A percentile compares a stretch with the other conserved stretches of the same genome.
Conservation (phyloP, 176 grass and related monocot species). For the Tillandsia fasciculata region DNA sequence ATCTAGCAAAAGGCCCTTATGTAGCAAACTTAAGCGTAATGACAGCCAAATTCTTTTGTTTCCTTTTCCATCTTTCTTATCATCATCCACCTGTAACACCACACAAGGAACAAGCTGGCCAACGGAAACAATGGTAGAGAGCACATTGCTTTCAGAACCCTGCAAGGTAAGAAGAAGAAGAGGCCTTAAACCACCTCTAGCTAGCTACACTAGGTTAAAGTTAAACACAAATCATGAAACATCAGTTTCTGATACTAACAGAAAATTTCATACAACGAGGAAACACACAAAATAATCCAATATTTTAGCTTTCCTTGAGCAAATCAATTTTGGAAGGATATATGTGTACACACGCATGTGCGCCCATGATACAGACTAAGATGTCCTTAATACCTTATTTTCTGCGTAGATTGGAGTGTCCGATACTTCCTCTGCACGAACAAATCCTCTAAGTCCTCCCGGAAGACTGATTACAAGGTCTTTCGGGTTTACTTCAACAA, state of each 20-base stretch:
- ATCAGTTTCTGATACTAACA: neutral
- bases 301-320: neutral
- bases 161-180: slow-evolving; percentile 27
- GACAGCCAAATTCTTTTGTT: slow-evolving; percentile 76
- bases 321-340: neutral
- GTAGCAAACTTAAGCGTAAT: slow-evolving; percentile 59
- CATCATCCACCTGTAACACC: slow-evolving; percentile 66
- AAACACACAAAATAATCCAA: neutral
- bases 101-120: slow-evolving; percentile 82
- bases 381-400: slow-evolving; percentile 28
- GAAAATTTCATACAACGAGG: neutral
- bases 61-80: slow-evolving; percentile 83
- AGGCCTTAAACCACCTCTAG: neutral
- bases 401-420: slow-evolving; percentile 33
- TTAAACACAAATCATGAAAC: neutral
- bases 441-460: slow-evolving; percentile 85
- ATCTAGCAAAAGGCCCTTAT: slow-evolving; percentile 86
- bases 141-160: slow-evolving; percentile 51
- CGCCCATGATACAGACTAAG: neutral
- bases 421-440: slow-evolving; percentile 59
- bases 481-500: slow-evolving; percentile 91
- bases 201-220: neutral
- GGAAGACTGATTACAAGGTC: slow-evolving; percentile 81
- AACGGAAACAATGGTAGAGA: slow-evolving; percentile 55
- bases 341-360: too few relatives aligned